A percentile compares a stretch with the other conserved stretches of the same genome.
These are phyloP conservation scores for Candida sojae DNA, from an alignment of 1,139 yeast species.

Conservation along the genomic window DNA sequence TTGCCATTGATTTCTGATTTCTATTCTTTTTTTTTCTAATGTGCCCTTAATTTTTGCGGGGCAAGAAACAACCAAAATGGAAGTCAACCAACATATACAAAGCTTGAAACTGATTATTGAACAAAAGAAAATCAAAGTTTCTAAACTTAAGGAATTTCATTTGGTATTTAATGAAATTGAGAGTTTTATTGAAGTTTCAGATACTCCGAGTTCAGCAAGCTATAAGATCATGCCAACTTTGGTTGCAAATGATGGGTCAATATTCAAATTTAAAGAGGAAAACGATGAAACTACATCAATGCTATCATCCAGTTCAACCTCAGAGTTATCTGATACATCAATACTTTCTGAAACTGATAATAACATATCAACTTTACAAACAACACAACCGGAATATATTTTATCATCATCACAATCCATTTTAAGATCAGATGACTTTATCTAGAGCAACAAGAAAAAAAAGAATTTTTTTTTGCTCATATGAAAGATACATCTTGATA, in stretches of 20 bases:
- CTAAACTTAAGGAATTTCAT: constrained; percentile 22
- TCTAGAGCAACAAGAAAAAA: neutral
- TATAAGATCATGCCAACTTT: constrained; percentile 12
- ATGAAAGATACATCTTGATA: too few relatives aligned
- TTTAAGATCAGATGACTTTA: constrained; percentile 6
- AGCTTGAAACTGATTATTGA: constrained; percentile 22
- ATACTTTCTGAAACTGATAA: constrained; percentile 9
- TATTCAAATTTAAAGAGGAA: constrained; percentile 1
- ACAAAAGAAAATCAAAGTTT: constrained; percentile 19
- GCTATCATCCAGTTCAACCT: constrained; percentile 7
- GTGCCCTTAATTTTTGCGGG: neutral
- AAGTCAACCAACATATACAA: constrained; percentile 12
- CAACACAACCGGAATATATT: constrained; percentile 10
- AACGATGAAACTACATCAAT: constrained; percentile 4
- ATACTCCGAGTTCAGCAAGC: constrained; percentile 11
- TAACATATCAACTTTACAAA: constrained; percentile 9
- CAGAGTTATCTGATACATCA: constrained; percentile 1
- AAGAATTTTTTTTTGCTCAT: neutral
- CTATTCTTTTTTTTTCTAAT: constrained; percentile 1
- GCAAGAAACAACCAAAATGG: neutral
- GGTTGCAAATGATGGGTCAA: constrained; percentile 11
- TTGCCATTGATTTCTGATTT: neutral
- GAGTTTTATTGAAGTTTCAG: constrained; percentile 14
- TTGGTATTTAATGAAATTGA: constrained; percentile 13
- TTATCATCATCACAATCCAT: constrained; percentile 9